Conservation (phyloP, 148 eudicot species). For the Camellia lanceoleosa region DNA sequence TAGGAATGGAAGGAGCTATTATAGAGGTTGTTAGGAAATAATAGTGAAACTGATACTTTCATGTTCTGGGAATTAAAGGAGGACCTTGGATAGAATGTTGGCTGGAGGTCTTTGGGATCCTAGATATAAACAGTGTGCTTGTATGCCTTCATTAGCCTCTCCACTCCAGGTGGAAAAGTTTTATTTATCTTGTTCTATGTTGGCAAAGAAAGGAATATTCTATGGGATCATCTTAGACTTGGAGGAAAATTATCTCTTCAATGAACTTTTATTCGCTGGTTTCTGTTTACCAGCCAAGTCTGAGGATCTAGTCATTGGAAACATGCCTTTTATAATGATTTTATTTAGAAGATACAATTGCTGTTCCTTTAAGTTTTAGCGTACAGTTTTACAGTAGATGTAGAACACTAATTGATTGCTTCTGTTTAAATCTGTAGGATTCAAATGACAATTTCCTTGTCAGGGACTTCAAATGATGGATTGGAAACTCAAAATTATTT, state of each 20-base stretch:
- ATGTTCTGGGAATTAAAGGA: not conserved
- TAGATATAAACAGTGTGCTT: not conserved
- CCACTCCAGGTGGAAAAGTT: not conserved
- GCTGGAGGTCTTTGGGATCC: not conserved
- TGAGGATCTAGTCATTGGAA: not conserved
- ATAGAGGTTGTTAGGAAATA: not conserved
- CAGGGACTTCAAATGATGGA: slow-evolving; percentile 48
- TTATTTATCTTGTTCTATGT: not conserved
- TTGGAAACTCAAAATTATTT: slow-evolving; percentile 50
- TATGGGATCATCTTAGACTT: not conserved
- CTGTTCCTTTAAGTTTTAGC: not conserved
- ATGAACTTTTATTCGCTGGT: not conserved
- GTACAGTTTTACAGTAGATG: not conserved
- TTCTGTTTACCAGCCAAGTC: not conserved
- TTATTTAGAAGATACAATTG: not conserved
- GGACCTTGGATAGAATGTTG: not conserved
- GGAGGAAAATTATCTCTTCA: not conserved
- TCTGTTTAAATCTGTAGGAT: slow-evolving; percentile 46
- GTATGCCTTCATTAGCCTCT: not conserved
- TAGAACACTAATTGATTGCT: slow-evolving; percentile 20
- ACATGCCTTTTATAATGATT: slow-evolving; percentile 1
- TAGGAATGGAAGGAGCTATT: not conserved
- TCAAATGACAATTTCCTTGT: slow-evolving; percentile 65
- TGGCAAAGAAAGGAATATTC: not conserved
- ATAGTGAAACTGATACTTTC: not conserved